Evolutionary conservation across 2,329 filamentous ascomycete genomes (phyloP).

Genomic region (Lasiodiplodia gonubiensis): DNA sequence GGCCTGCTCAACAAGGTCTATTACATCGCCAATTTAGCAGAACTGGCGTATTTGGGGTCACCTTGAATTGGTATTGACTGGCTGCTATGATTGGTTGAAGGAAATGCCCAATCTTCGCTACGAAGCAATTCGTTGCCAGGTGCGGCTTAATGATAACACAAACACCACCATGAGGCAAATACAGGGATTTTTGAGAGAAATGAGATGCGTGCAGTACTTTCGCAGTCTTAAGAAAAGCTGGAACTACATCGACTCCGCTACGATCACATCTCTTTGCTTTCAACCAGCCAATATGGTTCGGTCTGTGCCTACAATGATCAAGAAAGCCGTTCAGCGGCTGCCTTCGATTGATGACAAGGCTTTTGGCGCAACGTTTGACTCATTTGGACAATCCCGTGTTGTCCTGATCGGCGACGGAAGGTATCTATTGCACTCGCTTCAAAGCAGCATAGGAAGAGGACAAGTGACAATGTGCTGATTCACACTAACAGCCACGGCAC

Average conservation of each 20-base stretch:
- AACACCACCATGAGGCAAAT: not conserved
- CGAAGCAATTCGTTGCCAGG: not conserved
- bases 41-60: no score
- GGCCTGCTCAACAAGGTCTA: no score
- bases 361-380: constrained; percentile 39
- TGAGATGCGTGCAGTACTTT: not conserved
- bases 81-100: not conserved
- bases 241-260: not conserved
- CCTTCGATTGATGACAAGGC: constrained; percentile 34
- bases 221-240: not conserved
- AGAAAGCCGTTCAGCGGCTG: constrained; percentile 31
- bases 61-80: no score
- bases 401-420: not conserved
- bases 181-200: not conserved
- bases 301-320: constrained; percentile 30
- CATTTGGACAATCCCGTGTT: not conserved
- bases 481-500: constrained; percentile 54
- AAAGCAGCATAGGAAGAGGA: not conserved
- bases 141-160: not conserved
- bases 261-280: no score
- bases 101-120: not conserved
- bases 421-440: constrained; percentile 23
- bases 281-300: not conserved
- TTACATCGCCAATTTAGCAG: no score
- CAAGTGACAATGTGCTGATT: not conserved